phyloP scores from a whole-genome alignment of 352 stramenopile genomes.

The Globisporangium takayamanum region DNA sequence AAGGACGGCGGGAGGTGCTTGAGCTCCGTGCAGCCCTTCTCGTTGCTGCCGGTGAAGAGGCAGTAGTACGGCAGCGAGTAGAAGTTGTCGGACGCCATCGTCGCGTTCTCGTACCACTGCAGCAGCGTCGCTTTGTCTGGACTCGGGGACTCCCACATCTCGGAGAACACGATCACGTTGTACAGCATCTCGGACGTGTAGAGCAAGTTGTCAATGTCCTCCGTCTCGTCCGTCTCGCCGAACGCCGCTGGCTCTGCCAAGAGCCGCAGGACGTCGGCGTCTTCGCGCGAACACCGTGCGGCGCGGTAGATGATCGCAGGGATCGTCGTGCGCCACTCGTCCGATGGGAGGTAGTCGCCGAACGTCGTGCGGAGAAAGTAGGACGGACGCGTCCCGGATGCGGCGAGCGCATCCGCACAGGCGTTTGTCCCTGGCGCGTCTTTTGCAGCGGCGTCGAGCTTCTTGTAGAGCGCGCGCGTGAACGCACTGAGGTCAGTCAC shows the following conservation, averaged over 20 bases:
- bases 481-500: constrained; percentile 43
- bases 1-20: constrained; percentile 32
- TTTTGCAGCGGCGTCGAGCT: constrained; percentile 41
- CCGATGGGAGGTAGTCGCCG: constrained; percentile 50
- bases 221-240: constrained; percentile 25
- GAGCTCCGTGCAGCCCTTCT: constrained; percentile 47
- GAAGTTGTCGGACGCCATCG: constrained; percentile 69
- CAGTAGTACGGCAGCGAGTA: constrained; percentile 69
- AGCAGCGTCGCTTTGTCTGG: constrained; percentile 48
- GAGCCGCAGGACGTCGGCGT: constrained; percentile 31
- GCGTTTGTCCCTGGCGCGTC: constrained; percentile 31
- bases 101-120: constrained; percentile 46
- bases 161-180: constrained; percentile 72
- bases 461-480: constrained; percentile 40
- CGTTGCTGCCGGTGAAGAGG: constrained; percentile 55
- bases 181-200: constrained; percentile 72
- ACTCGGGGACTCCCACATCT: constrained; percentile 63
- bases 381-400: constrained; percentile 37
- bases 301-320: constrained; percentile 53
- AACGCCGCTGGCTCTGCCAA: constrained; percentile 17
- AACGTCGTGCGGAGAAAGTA: constrained; percentile 66
- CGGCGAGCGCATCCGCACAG: constrained; percentile 40
- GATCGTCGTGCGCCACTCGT: constrained; percentile 30
- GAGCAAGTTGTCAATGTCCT: constrained; percentile 39
- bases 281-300: constrained; percentile 27